phyloP scores from a whole-genome alignment of 2,329 filamentous ascomycete genomes.

The Neofusicoccum ribis region DNA sequence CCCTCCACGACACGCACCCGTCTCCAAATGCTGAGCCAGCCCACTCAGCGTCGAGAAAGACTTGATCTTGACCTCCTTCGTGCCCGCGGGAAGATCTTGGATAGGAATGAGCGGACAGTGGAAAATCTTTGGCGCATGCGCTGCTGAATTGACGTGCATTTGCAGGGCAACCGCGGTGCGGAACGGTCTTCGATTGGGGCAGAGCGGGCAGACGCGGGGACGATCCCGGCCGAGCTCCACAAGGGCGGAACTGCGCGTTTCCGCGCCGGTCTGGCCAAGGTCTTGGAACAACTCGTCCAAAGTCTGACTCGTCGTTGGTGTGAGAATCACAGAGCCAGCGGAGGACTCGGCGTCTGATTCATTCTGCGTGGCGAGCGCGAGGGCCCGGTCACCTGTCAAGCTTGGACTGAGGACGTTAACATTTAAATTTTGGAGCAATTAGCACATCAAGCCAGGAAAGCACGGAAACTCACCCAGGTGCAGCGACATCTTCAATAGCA shows the following conservation, averaged over 20 bases:
- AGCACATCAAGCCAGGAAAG: too few species aligned
- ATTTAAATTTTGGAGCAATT: background rate
- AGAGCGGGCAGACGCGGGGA: background rate
- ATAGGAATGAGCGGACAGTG: background rate
- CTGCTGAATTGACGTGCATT: background rate
- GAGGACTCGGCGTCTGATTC: background rate
- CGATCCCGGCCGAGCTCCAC: too few species aligned
- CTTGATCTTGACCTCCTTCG: slow-evolving; percentile 8
- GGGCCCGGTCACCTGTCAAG: background rate
- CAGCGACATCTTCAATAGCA: background rate
- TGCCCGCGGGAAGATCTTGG: background rate
- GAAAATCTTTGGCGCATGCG: slow-evolving; percentile 13
- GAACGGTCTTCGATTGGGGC: background rate
- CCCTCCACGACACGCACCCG: slow-evolving; percentile 14
- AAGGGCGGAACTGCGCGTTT: too few species aligned
- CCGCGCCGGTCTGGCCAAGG: too few species aligned
- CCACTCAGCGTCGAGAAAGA: slow-evolving; percentile 22
- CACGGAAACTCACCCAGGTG: background rate
- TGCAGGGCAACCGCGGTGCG: background rate
- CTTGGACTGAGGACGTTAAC: background rate
- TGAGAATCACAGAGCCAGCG: background rate
- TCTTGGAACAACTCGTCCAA: background rate
- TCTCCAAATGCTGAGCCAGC: slow-evolving; percentile 21
- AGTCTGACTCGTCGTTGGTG: background rate
- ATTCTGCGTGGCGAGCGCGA: background rate